Evolutionary conservation across 768 basidiomycete genomes (phyloP), one percentile per base, ranked within the genome.

Genomic region (Tricholoma furcatifolium): DNA sequence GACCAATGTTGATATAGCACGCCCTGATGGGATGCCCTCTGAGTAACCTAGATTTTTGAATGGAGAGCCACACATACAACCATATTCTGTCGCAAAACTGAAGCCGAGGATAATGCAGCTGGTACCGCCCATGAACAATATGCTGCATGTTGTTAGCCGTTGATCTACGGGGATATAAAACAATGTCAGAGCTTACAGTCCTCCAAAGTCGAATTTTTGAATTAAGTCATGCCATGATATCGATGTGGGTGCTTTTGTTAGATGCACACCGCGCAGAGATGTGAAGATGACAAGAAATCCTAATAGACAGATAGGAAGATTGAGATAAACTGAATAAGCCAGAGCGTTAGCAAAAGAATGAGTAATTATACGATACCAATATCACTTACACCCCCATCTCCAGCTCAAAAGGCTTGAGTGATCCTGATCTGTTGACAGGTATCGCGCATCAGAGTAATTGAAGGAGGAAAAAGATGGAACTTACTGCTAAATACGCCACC

Each of bases 381-480:
- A 56, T 55, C 55, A 17, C 91, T 72, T 70, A 93, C 91, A 93
- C 47, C 83, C 87, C 85, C 88, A 93, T 78, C 91, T 77, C 91
- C 91, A 93, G 61, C 74, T 83, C 49, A 87, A 60, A 46, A 62
- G 55, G 50, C 66, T 66, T 50, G 69, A 62, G 27, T 58, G 60
- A 54, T 63, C 61, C 50, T 64, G 59, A 24, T 70, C 77, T 76
- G 7, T 27, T 27, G 7, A 31, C 23, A 40, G 43, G 18, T 50
- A 57, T 30, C 36, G 47, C 54, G 6, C 60, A 41, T 53, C 60
- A 45, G 59, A 56, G 47, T 58, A 45, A 10, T 11, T 11, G 23
- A 27, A 36, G 20, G 31, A 15, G 15, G 27, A 51, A 34, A 27
- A 42, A 43, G 49, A 50, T 40, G 44, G 8, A 21, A 71, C 82